These are phyloP conservation scores for Gillenia trifoliata DNA, from an alignment of 306 rosid species.

Conservation along the genomic window DNA sequence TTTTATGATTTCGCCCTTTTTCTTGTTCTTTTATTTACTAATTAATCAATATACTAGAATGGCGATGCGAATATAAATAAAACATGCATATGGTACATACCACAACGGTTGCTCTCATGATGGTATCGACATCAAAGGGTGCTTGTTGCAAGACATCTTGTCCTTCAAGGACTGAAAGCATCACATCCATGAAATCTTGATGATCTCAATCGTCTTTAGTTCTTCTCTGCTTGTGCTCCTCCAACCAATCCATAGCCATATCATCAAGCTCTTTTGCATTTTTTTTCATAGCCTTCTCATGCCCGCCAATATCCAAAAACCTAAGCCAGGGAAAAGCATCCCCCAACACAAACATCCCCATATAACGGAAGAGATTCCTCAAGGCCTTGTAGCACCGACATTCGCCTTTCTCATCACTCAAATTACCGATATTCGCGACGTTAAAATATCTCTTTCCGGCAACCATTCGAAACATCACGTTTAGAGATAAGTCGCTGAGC, in stretches of 20 bases:
- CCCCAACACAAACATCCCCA: slow-evolving; percentile 24
- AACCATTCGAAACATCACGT: slow-evolving; percentile 29
- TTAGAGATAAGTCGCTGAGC: slow-evolving; percentile 34
- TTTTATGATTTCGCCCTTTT: too few relatives aligned
- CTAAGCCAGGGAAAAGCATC: slow-evolving; percentile 44
- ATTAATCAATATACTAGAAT: too few relatives aligned
- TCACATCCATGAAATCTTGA: slow-evolving; percentile 41
- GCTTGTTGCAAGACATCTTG: not conserved
- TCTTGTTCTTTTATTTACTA: too few relatives aligned
- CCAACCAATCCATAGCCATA: slow-evolving; percentile 13
- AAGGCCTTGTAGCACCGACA: slow-evolving; percentile 10
- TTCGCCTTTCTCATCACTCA: not conserved
- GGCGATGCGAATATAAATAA: too few relatives aligned
- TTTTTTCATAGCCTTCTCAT: slow-evolving; percentile 35
- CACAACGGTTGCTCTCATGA: slow-evolving; percentile 30
- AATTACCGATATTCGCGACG: not conserved
- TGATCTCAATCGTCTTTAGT: not conserved
- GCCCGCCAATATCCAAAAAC: slow-evolving; percentile 36
- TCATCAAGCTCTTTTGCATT: slow-evolving; percentile 25
- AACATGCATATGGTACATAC: slow-evolving; percentile 5
- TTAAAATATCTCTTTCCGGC: slow-evolving; percentile 33
- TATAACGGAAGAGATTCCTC: slow-evolving; percentile 13
- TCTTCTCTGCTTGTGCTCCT: slow-evolving; percentile 25
- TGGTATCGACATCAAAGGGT: slow-evolving; percentile 26
- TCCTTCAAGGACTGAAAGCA: slow-evolving; percentile 23